Conservation (phyloP, 768 basidiomycete species). For the Tylopilus sp. region DNA sequence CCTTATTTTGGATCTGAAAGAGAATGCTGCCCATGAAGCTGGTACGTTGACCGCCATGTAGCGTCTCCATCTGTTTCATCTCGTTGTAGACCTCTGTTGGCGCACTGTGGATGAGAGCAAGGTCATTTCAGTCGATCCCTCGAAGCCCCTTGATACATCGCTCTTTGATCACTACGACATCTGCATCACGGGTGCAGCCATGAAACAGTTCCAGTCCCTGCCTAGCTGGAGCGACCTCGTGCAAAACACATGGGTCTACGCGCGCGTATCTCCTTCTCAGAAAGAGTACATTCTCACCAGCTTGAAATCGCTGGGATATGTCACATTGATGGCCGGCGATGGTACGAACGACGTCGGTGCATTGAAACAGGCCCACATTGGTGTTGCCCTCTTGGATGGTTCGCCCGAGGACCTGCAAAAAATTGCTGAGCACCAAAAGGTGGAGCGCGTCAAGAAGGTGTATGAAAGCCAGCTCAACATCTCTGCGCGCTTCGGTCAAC, state of each 20-base stretch:
- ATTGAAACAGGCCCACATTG: slow-evolving; percentile 96
- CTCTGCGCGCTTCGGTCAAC: slow-evolving; percentile 84
- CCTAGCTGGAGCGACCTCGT: slow-evolving; percentile 80
- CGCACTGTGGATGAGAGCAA: slow-evolving; percentile 90
- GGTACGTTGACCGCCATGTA: slow-evolving; percentile 44
- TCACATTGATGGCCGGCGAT: slow-evolving; percentile 97
- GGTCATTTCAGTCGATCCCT: slow-evolving; percentile 81
- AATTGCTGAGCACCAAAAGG: slow-evolving; percentile 88
- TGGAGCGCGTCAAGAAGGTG: slow-evolving; percentile 92
- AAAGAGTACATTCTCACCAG: slow-evolving; percentile 95
- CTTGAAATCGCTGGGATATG: slow-evolving; percentile 84
- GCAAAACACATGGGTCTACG: slow-evolving; percentile 97
- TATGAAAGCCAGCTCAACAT: slow-evolving; percentile 95
- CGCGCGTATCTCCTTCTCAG: slow-evolving; percentile 92
- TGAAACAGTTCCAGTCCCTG: slow-evolving; percentile 77
- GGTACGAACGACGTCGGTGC: slow-evolving; percentile 99
- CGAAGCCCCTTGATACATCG: slow-evolving; percentile 68
- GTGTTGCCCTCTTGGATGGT: slow-evolving; percentile 89
- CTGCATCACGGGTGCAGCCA: slow-evolving; percentile 91
- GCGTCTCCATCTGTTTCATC: background rate
- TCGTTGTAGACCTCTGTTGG: slow-evolving; percentile 76
- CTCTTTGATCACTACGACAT: slow-evolving; percentile 91
- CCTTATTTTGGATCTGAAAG: slow-evolving; percentile 86
- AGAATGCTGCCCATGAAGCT: slow-evolving; percentile 65
- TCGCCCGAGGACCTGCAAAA: slow-evolving; percentile 88